Conservation (phyloP, 2,329 filamentous ascomycete species). For the Emergomyces pasteurianus region DNA sequence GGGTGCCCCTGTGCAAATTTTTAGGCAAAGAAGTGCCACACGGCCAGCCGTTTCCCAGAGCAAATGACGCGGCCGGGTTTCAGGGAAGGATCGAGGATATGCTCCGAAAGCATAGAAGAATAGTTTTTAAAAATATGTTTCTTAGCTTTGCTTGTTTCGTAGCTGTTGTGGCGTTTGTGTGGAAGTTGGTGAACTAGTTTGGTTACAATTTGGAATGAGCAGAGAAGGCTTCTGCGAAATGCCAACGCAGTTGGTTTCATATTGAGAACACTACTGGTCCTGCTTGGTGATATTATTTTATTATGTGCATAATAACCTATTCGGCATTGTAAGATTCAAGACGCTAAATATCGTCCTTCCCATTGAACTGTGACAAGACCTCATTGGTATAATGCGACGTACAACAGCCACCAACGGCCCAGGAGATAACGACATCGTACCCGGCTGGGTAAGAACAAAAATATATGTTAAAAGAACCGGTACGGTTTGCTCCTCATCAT, state of each 20-base stretch:
- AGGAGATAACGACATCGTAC: background rate
- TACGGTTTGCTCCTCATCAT: background rate
- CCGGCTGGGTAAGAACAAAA: background rate
- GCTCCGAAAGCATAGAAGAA: background rate
- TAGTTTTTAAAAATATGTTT: background rate
- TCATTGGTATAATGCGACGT: background rate
- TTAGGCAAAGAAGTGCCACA: constrained; percentile 25
- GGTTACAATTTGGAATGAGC: background rate
- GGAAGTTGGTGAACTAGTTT: background rate
- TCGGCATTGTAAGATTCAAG: background rate
- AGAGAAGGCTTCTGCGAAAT: background rate
- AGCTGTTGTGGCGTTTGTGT: background rate
- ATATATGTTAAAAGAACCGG: background rate
- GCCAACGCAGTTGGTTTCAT: background rate
- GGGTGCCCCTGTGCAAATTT: constrained; percentile 35
- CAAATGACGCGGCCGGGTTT: constrained; percentile 12
- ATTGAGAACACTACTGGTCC: background rate
- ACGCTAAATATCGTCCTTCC: background rate
- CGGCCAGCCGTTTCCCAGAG: constrained; percentile 21
- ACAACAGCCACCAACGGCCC: background rate
- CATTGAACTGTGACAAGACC: background rate
- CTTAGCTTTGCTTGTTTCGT: background rate
- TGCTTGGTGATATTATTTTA: background rate
- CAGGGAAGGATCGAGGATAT: background rate
- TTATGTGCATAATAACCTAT: background rate